A percentile compares a stretch with the other conserved stretches of the same genome.
Conservation (phyloP, 129 eudicot species). For the Chrysanthemum makinoi region DNA sequence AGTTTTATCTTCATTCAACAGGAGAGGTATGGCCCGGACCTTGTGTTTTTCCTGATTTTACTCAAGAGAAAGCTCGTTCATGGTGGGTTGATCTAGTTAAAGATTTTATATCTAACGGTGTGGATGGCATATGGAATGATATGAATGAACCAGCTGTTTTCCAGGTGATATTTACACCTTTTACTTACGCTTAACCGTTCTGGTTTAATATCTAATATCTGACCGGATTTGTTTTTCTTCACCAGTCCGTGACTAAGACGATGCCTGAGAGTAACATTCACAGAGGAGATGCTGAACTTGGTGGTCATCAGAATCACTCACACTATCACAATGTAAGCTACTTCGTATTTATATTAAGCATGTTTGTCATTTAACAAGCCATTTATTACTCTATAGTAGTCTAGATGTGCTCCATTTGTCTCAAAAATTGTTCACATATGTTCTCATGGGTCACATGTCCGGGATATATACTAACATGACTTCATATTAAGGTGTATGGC, state of each 20-base stretch:
- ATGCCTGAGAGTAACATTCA: slow-evolving; percentile 96
- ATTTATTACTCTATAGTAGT: not conserved
- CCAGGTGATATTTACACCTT: slow-evolving; percentile 47
- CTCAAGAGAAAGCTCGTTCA: slow-evolving; percentile 74
- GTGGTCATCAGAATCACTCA: slow-evolving; percentile 81
- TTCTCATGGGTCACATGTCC: too few species aligned
- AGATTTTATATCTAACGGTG: slow-evolving; percentile 76
- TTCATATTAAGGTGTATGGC: slow-evolving; percentile 66
- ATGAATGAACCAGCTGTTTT: slow-evolving; percentile 98
- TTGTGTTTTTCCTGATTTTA: slow-evolving; percentile 94
- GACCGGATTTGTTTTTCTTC: slow-evolving; percentile 13
- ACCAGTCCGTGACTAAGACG: slow-evolving; percentile 81
- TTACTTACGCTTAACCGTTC: not conserved
- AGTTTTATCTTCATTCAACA: slow-evolving; percentile 20
- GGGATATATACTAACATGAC: slow-evolving; percentile 3
- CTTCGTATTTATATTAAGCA: not conserved
- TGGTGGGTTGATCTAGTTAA: slow-evolving; percentile 94
- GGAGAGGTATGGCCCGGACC: slow-evolving; percentile 99
- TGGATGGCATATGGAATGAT: slow-evolving; percentile 99
- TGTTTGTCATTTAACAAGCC: not conserved
- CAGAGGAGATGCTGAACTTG: slow-evolving; percentile 79
- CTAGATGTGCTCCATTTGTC: not conserved
- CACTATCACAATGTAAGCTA: slow-evolving; percentile 87
- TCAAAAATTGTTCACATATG: too few species aligned
- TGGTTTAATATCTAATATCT: slow-evolving; percentile 20